Evolutionary conservation across 768 basidiomycete genomes (phyloP), one percentile per base, ranked within the genome.

Genomic region (Lactarius indigo): DNA sequence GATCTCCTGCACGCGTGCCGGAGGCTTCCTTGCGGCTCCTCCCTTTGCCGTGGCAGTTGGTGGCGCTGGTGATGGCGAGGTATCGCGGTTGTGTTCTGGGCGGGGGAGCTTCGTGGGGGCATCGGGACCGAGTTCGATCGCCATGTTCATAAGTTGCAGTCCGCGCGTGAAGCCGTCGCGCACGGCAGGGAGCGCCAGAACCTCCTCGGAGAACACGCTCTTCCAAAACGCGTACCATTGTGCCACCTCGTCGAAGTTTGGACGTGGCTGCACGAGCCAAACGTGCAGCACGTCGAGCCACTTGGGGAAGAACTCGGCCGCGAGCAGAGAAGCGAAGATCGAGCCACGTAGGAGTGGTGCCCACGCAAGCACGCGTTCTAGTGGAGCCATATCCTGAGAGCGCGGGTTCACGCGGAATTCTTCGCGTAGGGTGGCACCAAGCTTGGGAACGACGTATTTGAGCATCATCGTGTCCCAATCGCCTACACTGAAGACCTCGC

Each of bases 181-280:
- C 30, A 98, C 83, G 8, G 87, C 87, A 13, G 83, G 78, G 71
- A 91, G 79, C 33, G 79, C 82, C 70, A 85, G 84, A n/a, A 96
- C 78, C 18, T 81, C 78, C 69, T 89, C 89, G 0, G 92, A 84
- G 75, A 98, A 94, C 47, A 82, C 73, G 2, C 77, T 76, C 76
- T 95, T 96, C 96, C 96, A 98, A 75, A 87, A 91, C 1, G 83
- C 83, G 75, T 89, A 97, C 97, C 97, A 99, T 66, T 90, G 85
- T 3, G 91, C 91, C 12, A 99, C 94, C 76, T 98, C 94, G 71
- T 91, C 92, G 72, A 94, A 90, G 78, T 87, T 95, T 73, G 90
- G 90, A 56, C 80, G 85, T 1, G 94, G 92, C 72, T 94, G 91
- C n/a, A 90, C 82, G 47, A 99, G 88, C 97, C 97, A 98, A 55